Percentiles rank a stretch among this genome's conserved stretches.
These are phyloP conservation scores for Filosporella fistucella DNA, from an alignment of 495 filamentous ascomycete genomes.

Conservation along the genomic window DNA sequence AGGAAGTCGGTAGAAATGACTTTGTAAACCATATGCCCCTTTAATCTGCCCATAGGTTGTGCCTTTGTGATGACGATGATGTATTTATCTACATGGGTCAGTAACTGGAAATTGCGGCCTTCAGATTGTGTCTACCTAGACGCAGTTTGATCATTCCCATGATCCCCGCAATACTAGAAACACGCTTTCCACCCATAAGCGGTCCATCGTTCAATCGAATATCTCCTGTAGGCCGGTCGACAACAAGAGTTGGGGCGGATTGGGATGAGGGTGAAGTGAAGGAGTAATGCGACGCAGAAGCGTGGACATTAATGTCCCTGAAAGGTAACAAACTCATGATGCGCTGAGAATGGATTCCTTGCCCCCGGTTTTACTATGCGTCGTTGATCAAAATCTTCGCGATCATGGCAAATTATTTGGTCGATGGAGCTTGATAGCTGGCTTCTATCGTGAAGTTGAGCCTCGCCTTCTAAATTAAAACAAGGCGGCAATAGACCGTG, in stretches of 20 bases:
- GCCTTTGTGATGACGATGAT: slow-evolving; percentile 94
- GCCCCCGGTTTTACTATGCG: no score
- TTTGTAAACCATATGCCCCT: slow-evolving; percentile 92
- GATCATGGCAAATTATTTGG: no score
- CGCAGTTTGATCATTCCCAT: slow-evolving; percentile 86
- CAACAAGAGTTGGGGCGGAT: slow-evolving; percentile 75
- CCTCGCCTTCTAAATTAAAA: no score
- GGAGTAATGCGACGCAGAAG: slow-evolving; percentile 86
- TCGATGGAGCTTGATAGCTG: no score
- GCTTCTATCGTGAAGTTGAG: no score
- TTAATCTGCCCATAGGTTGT: slow-evolving; percentile 81
- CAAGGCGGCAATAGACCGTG: no score
- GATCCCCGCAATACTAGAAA: slow-evolving; percentile 91
- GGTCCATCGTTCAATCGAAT: slow-evolving; percentile 76
- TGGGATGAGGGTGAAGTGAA: slow-evolving; percentile 95
- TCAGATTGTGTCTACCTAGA: slow-evolving; percentile 55
- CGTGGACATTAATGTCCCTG: slow-evolving; percentile 93
- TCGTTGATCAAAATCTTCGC: no score
- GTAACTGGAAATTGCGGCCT: not conserved
- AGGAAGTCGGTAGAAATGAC: slow-evolving; percentile 88
- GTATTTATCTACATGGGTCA: slow-evolving; percentile 72
- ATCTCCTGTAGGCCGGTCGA: slow-evolving; percentile 92
- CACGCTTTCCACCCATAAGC: slow-evolving; percentile 69
- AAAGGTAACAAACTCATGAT: slow-evolving; percentile 73
- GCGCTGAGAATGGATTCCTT: no score